Conservation (phyloP, 1,284 basidiomycete genomes). For the Tilletia indica region DNA sequence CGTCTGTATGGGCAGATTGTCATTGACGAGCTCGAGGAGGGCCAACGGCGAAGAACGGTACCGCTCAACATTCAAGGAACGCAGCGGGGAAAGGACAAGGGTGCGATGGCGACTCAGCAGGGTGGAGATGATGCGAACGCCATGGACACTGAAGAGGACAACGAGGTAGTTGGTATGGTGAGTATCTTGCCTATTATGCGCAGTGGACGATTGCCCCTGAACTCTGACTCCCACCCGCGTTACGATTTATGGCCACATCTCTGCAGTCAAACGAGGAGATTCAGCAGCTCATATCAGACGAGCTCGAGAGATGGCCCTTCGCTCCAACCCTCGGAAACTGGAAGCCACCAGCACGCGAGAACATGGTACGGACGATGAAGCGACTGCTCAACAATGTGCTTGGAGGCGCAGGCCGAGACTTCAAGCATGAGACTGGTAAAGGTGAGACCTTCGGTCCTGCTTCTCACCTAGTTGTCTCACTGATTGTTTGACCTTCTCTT, state of each 20-base stretch:
- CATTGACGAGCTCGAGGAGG: constrained; percentile 77
- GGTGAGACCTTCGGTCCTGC: constrained; percentile 21
- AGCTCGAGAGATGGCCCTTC: constrained; percentile 5
- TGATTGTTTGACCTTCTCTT: not conserved
- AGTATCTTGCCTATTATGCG: not conserved
- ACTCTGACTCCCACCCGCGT: too few relatives aligned
- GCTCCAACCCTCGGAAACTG: not conserved
- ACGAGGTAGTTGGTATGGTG: constrained; percentile 9
- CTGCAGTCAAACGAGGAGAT: constrained; percentile 6
- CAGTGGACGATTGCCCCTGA: too few relatives aligned
- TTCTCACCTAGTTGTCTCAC: constrained; percentile 36
- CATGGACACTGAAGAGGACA: not conserved
- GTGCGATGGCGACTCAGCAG: constrained; percentile 20
- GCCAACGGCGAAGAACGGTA: constrained; percentile 68
- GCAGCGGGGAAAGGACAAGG: constrained; percentile 4
- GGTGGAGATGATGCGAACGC: constrained; percentile 37
- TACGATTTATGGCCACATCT: not conserved
- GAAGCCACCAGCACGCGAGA: not conserved
- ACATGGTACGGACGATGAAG: constrained; percentile 5
- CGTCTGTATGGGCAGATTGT: constrained; percentile 71
- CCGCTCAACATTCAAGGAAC: constrained; percentile 68
- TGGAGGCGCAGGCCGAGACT: constrained; percentile 1
- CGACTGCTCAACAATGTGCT: constrained; percentile 7
- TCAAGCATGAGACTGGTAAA: constrained; percentile 16
- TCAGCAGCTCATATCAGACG: not conserved